Evolutionary conservation across 805 yeast species (phyloP).

Genomic region (Wickerhamomyces chambardii): DNA sequence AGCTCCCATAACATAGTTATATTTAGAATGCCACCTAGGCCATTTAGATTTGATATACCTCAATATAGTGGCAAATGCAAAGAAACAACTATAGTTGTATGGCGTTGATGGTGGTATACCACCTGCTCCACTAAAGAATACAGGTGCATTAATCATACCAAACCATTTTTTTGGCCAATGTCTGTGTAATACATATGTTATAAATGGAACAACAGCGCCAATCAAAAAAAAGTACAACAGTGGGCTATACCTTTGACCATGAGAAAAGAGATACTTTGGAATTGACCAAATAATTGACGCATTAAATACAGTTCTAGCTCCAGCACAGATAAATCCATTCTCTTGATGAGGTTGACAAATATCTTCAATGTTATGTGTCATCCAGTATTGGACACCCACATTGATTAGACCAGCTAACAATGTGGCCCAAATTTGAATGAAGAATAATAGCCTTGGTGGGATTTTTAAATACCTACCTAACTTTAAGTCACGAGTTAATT

Average conservation of each 20-base stretch:
- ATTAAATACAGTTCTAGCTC: slow-evolving; percentile 33
- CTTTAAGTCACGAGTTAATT: slow-evolving; percentile 41
- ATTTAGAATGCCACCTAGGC: slow-evolving; percentile 49
- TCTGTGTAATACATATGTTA: slow-evolving; percentile 21
- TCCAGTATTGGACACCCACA: slow-evolving; percentile 31
- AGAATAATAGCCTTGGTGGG: slow-evolving; percentile 46
- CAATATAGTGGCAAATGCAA: slow-evolving; percentile 34
- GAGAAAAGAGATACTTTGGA: slow-evolving; percentile 39
- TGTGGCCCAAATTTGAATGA: slow-evolving; percentile 31
- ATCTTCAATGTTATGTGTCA: slow-evolving; percentile 26
- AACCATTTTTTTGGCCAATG: slow-evolving; percentile 20
- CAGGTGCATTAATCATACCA: slow-evolving; percentile 46
- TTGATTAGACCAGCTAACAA: slow-evolving; percentile 27
- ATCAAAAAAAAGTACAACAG: slow-evolving; percentile 46
- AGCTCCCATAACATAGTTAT: slow-evolving; percentile 50
- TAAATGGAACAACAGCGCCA: slow-evolving; percentile 33
- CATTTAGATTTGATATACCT: slow-evolving; percentile 35
- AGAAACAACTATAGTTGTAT: slow-evolving; percentile 52
- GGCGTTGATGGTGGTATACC: slow-evolving; percentile 71
- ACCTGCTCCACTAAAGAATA: slow-evolving; percentile 52
- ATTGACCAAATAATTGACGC: slow-evolving; percentile 45
- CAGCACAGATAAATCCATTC: slow-evolving; percentile 35
- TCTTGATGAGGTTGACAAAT: slow-evolving; percentile 29
- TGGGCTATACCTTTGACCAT: slow-evolving; percentile 40
- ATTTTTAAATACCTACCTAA: slow-evolving; percentile 49